Evolutionary conservation across 2,329 filamentous ascomycete species (phyloP), one percentile per base, ranked within the genome.

Genomic region (Pseudocercospora fuligena): DNA sequence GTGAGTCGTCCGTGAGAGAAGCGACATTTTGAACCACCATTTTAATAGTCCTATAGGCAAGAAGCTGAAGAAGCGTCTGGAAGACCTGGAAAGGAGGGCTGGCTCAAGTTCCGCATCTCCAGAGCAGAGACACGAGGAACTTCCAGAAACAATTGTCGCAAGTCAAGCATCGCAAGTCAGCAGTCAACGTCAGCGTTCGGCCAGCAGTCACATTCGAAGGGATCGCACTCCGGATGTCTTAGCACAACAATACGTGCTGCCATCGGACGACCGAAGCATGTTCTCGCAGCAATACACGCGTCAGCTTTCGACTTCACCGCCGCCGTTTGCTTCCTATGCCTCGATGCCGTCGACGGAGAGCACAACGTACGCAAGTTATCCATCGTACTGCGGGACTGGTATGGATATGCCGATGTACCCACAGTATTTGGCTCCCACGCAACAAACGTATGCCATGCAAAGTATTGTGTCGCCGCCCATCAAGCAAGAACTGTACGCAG

Each of bases 41-140:
- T 69, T 72, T 78, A 61, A 79, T 70, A 61, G 19, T 53, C 19
- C 64, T 60, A 66, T 76, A 93, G 91, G 92, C 86, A 94, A 94
- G 88, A 94, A 94, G 88, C 89, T 94, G 74, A 94, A 95, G 90
- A 91, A 90, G 84, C 89, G 92, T 76, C 85, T 95, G 77, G 91
- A 94, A 84, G 92, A 94, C 77, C 87, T 94, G 73, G 92, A 94
- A 85, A 88, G 90, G 77, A 87, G 91, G 72, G 92, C 92, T 66
- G 90, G 89, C 54, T 82, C 88, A 70, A 85, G 85, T 66, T 87
- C 83, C 72, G 85, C 82, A 77, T 87, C 84, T 46, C 87, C 87
- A 61, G 87, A 89, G 76, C 85, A 86, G 74, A 81, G 82, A 69
- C 86, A 85, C 65, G 83, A 82, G 60, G 84, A 88, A 76, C 81